Conservation (phyloP, 2,329 filamentous ascomycete genomes). For the Xylaria digitata region DNA sequence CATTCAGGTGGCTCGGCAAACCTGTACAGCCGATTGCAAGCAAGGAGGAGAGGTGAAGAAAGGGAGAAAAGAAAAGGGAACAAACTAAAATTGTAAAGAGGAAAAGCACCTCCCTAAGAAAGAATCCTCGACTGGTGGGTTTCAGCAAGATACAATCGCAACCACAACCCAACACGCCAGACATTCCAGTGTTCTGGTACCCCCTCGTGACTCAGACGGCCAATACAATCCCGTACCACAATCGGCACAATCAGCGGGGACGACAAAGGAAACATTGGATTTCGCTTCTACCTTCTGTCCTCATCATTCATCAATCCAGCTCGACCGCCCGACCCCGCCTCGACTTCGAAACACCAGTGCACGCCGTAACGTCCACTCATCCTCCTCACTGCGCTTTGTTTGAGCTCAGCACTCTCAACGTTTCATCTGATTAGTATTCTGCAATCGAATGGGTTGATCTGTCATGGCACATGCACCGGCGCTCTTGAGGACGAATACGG, state of each 20-base stretch:
- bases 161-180: slow-evolving; percentile 20
- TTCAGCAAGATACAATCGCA: slow-evolving; percentile 17
- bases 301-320: slow-evolving; percentile 4
- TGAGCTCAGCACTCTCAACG: background rate
- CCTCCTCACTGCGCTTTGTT: slow-evolving; percentile 12
- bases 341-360: slow-evolving; percentile 13
- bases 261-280: slow-evolving; percentile 28
- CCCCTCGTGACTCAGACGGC: slow-evolving; percentile 32
- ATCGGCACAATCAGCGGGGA: slow-evolving; percentile 6
- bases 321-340: slow-evolving; percentile 25
- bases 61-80: slow-evolving; percentile 17
- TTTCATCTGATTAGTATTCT: slow-evolving; percentile 12
- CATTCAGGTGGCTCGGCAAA: slow-evolving; percentile 14
- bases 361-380: slow-evolving; percentile 3
- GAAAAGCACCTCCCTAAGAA: slow-evolving; percentile 2
- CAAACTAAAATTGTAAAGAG: slow-evolving; percentile 1
- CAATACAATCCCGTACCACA: slow-evolving; percentile 25
- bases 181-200: slow-evolving; percentile 34
- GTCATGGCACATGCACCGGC: slow-evolving; percentile 69
- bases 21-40: slow-evolving; percentile 22
- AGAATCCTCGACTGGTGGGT: slow-evolving; percentile 5
- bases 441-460: slow-evolving; percentile 49
- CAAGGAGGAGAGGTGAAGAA: slow-evolving; percentile 22
- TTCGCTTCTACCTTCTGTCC: background rate
- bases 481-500: slow-evolving; percentile 68